These are phyloP conservation scores for Geotrichum ghanense DNA, from an alignment of 805 yeast species.

Conservation along the genomic window DNA sequence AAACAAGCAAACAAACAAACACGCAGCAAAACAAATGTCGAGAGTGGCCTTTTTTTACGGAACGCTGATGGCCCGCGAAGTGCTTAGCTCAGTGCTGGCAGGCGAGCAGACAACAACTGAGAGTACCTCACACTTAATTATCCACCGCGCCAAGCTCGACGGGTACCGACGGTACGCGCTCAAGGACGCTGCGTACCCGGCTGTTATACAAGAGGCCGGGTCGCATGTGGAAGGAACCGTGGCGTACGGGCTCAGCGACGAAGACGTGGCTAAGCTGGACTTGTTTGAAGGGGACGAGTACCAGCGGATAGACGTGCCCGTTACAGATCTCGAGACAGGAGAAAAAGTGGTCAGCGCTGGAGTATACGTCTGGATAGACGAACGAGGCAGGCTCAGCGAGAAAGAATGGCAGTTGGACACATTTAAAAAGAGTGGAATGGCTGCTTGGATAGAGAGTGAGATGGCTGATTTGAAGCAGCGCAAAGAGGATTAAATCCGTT, in stretches of 20 bases:
- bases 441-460: not conserved
- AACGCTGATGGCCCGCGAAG: slow-evolving; percentile 15
- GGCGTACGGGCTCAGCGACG: slow-evolving; percentile 10
- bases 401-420: slow-evolving; percentile 17
- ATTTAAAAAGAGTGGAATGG: slow-evolving; percentile 7
- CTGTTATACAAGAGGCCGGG: slow-evolving; percentile 4
- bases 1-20: not conserved
- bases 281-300: slow-evolving; percentile 21
- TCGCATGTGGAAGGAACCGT: slow-evolving; percentile 13
- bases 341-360: slow-evolving; percentile 7
- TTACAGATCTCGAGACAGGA: slow-evolving; percentile 7
- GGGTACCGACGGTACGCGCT: slow-evolving; percentile 13
- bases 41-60: slow-evolving; percentile 12
- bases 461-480: not conserved
- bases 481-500: no score
- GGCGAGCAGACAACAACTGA: slow-evolving; percentile 4
- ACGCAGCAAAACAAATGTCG: not conserved
- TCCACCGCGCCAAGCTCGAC: slow-evolving; percentile 12
- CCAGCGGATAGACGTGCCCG: slow-evolving; percentile 9
- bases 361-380: slow-evolving; percentile 15
- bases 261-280: slow-evolving; percentile 14
- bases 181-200: slow-evolving; percentile 17
- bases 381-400: slow-evolving; percentile 6
- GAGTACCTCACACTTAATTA: slow-evolving; percentile 5
- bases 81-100: slow-evolving; percentile 13